These are phyloP conservation scores for Inonotus obliquus DNA, from an alignment of 1,284 basidiomycete species.

Conservation along the genomic window DNA sequence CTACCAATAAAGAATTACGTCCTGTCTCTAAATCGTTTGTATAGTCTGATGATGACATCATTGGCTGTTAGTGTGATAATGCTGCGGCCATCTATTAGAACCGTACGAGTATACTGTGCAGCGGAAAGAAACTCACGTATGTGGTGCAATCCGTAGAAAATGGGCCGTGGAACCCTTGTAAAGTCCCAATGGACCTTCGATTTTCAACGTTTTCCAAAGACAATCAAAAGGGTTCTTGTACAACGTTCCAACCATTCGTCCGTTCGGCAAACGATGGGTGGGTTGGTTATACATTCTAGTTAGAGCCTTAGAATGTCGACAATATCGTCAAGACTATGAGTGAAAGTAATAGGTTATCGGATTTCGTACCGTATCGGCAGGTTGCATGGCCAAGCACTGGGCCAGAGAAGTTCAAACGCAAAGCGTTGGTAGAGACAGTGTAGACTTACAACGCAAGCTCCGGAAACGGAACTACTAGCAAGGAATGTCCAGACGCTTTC, in stretches of 20 bases:
- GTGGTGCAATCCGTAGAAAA: slow-evolving; percentile 87
- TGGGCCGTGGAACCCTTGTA: slow-evolving; percentile 86
- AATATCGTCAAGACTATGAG: slow-evolving; percentile 7
- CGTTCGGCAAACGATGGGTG: slow-evolving; percentile 67
- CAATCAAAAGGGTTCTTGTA: slow-evolving; percentile 95
- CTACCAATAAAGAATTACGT: neutral
- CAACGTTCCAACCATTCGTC: slow-evolving; percentile 69
- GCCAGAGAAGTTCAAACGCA: slow-evolving; percentile 13
- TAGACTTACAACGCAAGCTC: slow-evolving; percentile 79
- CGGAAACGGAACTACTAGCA: slow-evolving; percentile 84
- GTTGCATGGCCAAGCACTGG: slow-evolving; percentile 85
- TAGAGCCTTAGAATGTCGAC: slow-evolving; percentile 51
- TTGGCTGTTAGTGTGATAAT: slow-evolving; percentile 86
- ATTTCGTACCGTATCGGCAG: slow-evolving; percentile 71
- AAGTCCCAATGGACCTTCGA: slow-evolving; percentile 87
- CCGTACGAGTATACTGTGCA: neutral
- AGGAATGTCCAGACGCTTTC: slow-evolving; percentile 87
- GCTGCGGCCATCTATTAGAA: slow-evolving; percentile 31
- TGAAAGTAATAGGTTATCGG: slow-evolving; percentile 19
- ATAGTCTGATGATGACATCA: slow-evolving; percentile 77
- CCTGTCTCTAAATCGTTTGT: slow-evolving; percentile 39
- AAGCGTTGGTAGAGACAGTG: slow-evolving; percentile 3
- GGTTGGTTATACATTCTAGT: slow-evolving; percentile 98
- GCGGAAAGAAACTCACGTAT: slow-evolving; percentile 56
- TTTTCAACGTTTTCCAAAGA: slow-evolving; percentile 90